Evolutionary conservation across 257 asterid genomes (phyloP), one percentile per base, ranked within the genome.

Genomic region (Nicotiana tabacum): DNA sequence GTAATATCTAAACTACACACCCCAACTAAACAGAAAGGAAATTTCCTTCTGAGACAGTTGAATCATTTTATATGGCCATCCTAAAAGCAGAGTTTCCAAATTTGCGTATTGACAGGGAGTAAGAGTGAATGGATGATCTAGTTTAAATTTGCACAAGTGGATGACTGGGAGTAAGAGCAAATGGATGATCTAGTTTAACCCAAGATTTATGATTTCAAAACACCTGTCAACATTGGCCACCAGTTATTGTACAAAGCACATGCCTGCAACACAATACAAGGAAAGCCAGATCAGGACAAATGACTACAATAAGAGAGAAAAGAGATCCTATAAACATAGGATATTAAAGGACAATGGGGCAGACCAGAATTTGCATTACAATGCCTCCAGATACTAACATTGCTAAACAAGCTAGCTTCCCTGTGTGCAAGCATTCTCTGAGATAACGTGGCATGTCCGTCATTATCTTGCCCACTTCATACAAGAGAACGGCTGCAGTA

Each of bases 191-290:
- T 57, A 57, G 64, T 15, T 51, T 74, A 48, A 48, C 46, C 15
- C 43, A 27, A 74, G 3, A 24, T 18, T 9, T 81, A 17, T 51
- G 78, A 2, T 9, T 66, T 81, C 0, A 30, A 81, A 53, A 29
- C 74, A 95, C 99, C 98, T 90, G 99, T 89, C 87, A 95, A 86
- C 99, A 95, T 95, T 43, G 99, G 98, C 99, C 99, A 93, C 99
- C 99, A 95, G 85, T 95, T 93, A 84, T 91, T 86, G 89, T 92
- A 95, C 58, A 95, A 81, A 84, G 97, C 97, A 35, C 99, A 95
- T n/a, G 99, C 96, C 99, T 95, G 92, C 67, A 85, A 88, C 62
- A 86, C 85, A 66, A 72, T 24, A 46, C 8, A 46, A 66, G 81
- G 82, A 77, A 80, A 83, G 43, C 48, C 10, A 80, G 72, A 51